These are phyloP conservation scores for Mycosphaerella sp. DNA, from an alignment of 2,329 filamentous ascomycete genomes.

Conservation along the genomic window DNA sequence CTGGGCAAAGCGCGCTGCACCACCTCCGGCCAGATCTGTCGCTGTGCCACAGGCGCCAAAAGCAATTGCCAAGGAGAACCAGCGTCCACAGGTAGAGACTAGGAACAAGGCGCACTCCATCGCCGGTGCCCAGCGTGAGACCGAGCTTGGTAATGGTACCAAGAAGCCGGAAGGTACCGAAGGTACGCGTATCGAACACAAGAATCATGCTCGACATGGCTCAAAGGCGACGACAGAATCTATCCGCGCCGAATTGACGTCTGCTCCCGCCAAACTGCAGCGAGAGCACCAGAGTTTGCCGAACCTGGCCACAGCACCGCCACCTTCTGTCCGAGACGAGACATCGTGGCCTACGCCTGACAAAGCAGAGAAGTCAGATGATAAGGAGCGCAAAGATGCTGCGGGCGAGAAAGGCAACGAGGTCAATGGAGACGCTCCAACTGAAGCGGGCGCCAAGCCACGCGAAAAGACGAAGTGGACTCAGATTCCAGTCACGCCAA, in stretches of 20 bases:
- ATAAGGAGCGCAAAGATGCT: slow-evolving; percentile 66
- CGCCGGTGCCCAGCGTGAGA: slow-evolving; percentile 13
- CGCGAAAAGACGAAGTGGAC: slow-evolving; percentile 79
- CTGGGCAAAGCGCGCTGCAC: slow-evolving; percentile 74
- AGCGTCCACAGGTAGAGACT: slow-evolving; percentile 23
- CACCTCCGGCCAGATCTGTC: slow-evolving; percentile 47
- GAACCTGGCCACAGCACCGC: slow-evolving; percentile 36
- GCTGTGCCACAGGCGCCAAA: slow-evolving; percentile 18
- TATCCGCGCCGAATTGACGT: slow-evolving; percentile 5
- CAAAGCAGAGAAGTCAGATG: slow-evolving; percentile 50
- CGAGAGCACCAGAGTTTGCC: slow-evolving; percentile 26
- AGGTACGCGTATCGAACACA: slow-evolving; percentile 20
- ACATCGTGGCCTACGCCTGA: slow-evolving; percentile 88
- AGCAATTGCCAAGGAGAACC: slow-evolving; percentile 26
- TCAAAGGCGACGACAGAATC: slow-evolving; percentile 17
- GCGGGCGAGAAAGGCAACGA: slow-evolving; percentile 57
- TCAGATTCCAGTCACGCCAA: slow-evolving; percentile 72
- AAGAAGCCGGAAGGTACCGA: slow-evolving; percentile 22
- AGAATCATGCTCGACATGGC: slow-evolving; percentile 16
- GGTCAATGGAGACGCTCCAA: slow-evolving; percentile 54
- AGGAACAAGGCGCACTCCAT: slow-evolving; percentile 26
- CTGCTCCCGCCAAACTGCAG: slow-evolving; percentile 9
- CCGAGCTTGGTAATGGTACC: slow-evolving; percentile 7
- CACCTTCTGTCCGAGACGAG: slow-evolving; percentile 68
- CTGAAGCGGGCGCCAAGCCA: slow-evolving; percentile 45